Percentiles rank a stretch among this genome's conserved stretches.
Conservation (phyloP, 441 rosid species). For the Theobroma grandiflorum region DNA sequence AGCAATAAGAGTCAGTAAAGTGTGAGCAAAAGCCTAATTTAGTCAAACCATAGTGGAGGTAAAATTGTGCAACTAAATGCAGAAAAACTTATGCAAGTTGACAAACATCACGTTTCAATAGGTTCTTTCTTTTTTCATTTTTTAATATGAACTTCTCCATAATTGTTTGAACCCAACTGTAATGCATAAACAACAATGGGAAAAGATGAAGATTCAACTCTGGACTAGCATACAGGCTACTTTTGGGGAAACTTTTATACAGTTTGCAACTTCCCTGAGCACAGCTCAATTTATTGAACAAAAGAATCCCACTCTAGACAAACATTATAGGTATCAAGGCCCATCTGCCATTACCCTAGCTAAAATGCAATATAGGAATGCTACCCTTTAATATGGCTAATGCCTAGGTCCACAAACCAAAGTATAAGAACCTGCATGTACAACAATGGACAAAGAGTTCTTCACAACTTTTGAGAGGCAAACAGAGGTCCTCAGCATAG, state of each 20-base stretch:
- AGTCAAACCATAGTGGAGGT: background rate
- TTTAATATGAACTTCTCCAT: background rate
- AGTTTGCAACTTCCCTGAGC: background rate
- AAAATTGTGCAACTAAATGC: background rate
- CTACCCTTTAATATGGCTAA: background rate
- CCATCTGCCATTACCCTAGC: background rate
- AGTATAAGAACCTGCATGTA: background rate
- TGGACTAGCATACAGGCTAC: background rate
- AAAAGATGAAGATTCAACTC: background rate
- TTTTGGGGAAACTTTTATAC: background rate
- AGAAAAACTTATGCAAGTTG: background rate
- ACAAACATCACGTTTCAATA: background rate
- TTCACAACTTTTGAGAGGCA: background rate
- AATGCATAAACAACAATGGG: background rate
- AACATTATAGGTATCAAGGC: background rate
- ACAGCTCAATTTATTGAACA: background rate
- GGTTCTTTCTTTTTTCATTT: background rate
- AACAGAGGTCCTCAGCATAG: background rate
- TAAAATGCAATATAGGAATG: background rate
- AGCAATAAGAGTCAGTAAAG: background rate
- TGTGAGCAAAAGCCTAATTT: background rate
- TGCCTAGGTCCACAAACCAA: background rate
- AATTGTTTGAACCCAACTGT: background rate
- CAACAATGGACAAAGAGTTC: background rate
- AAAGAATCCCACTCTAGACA: background rate